A percentile compares a stretch with the other conserved stretches of the same genome.
Conservation (phyloP, 1,139 yeast species). For the Saccharomyces pastorianus region DNA sequence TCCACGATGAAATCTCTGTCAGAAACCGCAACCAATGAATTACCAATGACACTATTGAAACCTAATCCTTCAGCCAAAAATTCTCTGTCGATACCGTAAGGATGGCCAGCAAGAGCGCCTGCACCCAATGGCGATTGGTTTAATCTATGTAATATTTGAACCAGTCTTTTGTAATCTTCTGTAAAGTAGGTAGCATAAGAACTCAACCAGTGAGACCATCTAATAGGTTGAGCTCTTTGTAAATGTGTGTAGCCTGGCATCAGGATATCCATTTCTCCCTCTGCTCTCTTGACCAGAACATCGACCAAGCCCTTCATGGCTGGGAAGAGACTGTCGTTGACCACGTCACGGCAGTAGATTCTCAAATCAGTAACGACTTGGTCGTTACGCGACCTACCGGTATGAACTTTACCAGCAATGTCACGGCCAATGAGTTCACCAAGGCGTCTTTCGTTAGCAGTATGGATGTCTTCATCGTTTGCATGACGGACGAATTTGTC, state of each 20-base stretch:
- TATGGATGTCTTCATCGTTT: slow-evolving; percentile 96
- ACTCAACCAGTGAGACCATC: slow-evolving; percentile 97
- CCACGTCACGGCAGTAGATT: slow-evolving; percentile 75
- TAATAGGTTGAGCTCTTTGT: slow-evolving; percentile 97
- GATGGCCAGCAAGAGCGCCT: slow-evolving; percentile 99
- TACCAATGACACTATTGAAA: slow-evolving; percentile 80
- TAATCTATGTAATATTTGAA: slow-evolving; percentile 71
- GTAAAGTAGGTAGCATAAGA: slow-evolving; percentile 91
- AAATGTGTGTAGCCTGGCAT: slow-evolving; percentile 99
- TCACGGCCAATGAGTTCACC: slow-evolving; percentile 92
- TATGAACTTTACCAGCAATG: slow-evolving; percentile 55
- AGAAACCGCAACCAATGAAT: slow-evolving; percentile 88
- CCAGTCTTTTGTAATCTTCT: slow-evolving; percentile 78
- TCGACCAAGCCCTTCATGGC: slow-evolving; percentile 54
- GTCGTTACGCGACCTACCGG: slow-evolving; percentile 79
- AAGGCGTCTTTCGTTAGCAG: slow-evolving; percentile 94
- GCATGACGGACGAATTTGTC: slow-evolving; percentile 70
- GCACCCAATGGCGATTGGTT: slow-evolving; percentile 90
- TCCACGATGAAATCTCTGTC: slow-evolving; percentile 97
- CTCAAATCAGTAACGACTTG: slow-evolving; percentile 99
- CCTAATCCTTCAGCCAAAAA: slow-evolving; percentile 75
- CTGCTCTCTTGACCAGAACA: slow-evolving; percentile 68
- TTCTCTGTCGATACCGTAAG: slow-evolving; percentile 94
- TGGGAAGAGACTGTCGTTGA: slow-evolving; percentile 49
- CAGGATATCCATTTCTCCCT: slow-evolving; percentile 74